Percentiles rank a stretch among this genome's conserved stretches.
Conservation (phyloP, 192 early-diverging fungal genomes). For the Umbelopsis ramanniana region DNA sequence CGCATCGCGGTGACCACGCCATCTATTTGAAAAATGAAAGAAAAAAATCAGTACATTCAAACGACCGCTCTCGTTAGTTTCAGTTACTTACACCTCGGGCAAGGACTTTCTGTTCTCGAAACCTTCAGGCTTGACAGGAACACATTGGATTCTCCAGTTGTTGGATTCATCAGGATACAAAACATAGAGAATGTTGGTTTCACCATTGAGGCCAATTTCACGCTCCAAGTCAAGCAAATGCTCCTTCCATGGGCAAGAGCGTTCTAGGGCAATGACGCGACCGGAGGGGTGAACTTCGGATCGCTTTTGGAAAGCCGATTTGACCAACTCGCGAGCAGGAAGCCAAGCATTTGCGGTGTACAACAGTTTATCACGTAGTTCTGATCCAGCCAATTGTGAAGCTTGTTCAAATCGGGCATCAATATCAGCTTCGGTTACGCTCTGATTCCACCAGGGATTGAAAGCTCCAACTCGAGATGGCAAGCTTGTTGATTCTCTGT, state of each 20-base stretch:
- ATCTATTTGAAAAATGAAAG: conserved; percentile 43
- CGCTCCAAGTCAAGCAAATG: conserved; percentile 77
- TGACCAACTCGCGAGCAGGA: conserved; percentile 87
- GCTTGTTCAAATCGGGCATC: conserved; percentile 69
- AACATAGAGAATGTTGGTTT: conserved; percentile 69
- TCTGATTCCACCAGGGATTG: conserved; percentile 96
- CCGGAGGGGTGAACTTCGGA: conserved; percentile 71
- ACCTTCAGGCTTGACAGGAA: conserved; percentile 56
- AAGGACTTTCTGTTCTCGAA: conserved; percentile 79
- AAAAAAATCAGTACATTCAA: background rate
- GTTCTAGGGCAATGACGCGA: conserved; percentile 81
- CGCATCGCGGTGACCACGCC: conserved; percentile 83
- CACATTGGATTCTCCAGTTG: conserved; percentile 82
- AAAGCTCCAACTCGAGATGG: conserved; percentile 79
- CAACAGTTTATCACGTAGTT: conserved; percentile 69
- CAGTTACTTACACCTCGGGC: conserved; percentile 57
- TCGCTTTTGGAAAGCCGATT: conserved; percentile 62
- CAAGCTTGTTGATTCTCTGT: conserved; percentile 83
- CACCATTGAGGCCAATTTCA: conserved; percentile 53
- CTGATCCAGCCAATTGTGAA: conserved; percentile 76
- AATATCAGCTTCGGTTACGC: conserved; percentile 65
- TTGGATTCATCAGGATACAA: conserved; percentile 73
- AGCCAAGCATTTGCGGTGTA: conserved; percentile 83
- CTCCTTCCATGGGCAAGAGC: conserved; percentile 94
- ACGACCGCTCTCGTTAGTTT: background rate